Evolutionary conservation across 805 yeast species (phyloP).

Genomic region (Torulaspora delbrueckii): DNA sequence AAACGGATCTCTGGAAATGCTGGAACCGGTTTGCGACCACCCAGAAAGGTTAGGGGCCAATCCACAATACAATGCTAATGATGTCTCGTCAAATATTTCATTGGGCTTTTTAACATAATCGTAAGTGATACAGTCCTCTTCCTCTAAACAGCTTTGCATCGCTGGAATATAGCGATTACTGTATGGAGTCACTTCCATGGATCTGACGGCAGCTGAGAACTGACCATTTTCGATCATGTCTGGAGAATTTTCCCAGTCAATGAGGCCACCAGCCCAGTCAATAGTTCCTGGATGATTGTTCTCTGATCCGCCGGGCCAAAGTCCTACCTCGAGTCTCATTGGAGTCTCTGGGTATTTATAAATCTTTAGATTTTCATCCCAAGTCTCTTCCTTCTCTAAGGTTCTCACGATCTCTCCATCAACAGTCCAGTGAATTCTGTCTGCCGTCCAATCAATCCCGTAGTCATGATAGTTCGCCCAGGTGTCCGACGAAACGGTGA

Average conservation of each 20-base stretch:
- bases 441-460: conserved; percentile 77
- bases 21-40: conserved; percentile 11
- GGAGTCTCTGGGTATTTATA: conserved; percentile 72
- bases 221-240: conserved; percentile 74
- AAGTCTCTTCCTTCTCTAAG: conserved; percentile 56
- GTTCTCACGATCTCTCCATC: conserved; percentile 66
- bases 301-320: conserved; percentile 73
- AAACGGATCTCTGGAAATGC: conserved; percentile 7
- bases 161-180: conserved; percentile 31
- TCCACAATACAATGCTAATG: conserved; percentile 21
- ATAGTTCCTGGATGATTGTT: conserved; percentile 57
- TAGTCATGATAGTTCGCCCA: conserved; percentile 67
- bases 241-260: conserved; percentile 69
- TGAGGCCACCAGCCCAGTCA: conserved; percentile 84
- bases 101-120: conserved; percentile 10
- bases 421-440: conserved; percentile 61
- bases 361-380: conserved; percentile 49
- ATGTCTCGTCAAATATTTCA: conserved; percentile 10
- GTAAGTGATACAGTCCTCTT: conserved; percentile 6
- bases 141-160: conserved; percentile 13
- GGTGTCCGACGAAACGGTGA: conserved; percentile 42
- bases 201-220: conserved; percentile 58
- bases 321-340: conserved; percentile 63
- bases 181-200: conserved; percentile 58
- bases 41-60: conserved; percentile 13